Percentiles rank a stretch among this genome's conserved stretches.
Conservation (phyloP, 495 filamentous ascomycete species). For the Amphirosellinia nigrospora region DNA sequence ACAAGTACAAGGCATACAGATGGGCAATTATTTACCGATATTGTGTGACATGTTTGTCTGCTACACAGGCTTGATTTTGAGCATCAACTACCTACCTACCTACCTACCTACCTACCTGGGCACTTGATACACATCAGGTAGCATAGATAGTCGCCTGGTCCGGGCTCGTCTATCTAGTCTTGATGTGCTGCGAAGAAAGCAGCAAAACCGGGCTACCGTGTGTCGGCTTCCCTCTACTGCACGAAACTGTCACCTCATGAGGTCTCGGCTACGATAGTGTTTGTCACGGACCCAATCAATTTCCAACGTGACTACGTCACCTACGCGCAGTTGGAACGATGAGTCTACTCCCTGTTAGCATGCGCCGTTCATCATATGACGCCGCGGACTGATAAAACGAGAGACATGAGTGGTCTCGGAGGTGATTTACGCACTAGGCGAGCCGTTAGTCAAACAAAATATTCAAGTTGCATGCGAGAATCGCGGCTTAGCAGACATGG, state of each 20-base stretch:
- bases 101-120: too few relatives aligned
- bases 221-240: background rate
- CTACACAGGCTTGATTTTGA: too few relatives aligned
- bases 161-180: too few relatives aligned
- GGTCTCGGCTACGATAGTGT: slow-evolving; percentile 15
- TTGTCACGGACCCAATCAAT: slow-evolving; percentile 29
- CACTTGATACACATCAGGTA: too few relatives aligned
- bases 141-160: too few relatives aligned
- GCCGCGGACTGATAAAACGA: background rate
- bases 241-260: background rate
- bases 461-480: background rate
- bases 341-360: slow-evolving; percentile 13
- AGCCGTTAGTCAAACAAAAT: background rate
- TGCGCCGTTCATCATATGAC: background rate
- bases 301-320: slow-evolving; percentile 26
- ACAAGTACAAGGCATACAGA: too few relatives aligned
- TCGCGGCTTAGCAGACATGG: background rate
- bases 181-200: background rate
- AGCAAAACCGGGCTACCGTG: background rate
- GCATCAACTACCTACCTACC: too few relatives aligned
- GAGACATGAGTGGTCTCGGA: background rate
- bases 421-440: slow-evolving; percentile 7
- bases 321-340: slow-evolving; percentile 21
- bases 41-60: too few relatives aligned
- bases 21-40: too few relatives aligned